phyloP scores from a whole-genome alignment of 106 monocot species.

The Iris macrosiphon region DNA sequence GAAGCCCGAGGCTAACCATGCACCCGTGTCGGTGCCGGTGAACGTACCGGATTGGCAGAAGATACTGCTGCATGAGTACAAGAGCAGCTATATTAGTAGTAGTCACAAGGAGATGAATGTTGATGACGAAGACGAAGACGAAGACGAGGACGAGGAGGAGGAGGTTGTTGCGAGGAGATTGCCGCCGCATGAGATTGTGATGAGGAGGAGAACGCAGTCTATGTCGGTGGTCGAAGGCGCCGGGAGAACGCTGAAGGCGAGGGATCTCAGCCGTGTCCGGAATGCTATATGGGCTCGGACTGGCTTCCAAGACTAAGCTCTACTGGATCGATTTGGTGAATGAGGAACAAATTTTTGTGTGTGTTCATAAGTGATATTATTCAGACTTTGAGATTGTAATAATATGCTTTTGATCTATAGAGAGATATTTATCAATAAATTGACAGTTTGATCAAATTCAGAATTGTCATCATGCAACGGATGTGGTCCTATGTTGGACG shows the following conservation, averaged over 20 bases:
- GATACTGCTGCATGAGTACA: constrained; percentile 17
- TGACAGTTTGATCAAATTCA: too few relatives aligned
- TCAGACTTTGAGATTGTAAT: too few relatives aligned
- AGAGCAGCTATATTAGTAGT: neutral
- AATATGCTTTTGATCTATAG: too few relatives aligned
- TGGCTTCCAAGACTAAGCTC: constrained; percentile 74
- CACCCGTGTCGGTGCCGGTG: constrained; percentile 30
- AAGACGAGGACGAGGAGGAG: constrained; percentile 14
- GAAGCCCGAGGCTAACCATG: neutral
- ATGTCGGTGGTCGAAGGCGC: constrained; percentile 64
- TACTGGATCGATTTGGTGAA: too few relatives aligned
- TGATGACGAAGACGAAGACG: too few relatives aligned
- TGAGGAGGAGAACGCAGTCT: constrained; percentile 31
- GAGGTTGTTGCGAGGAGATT: constrained; percentile 8
- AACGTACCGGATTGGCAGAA: constrained; percentile 63
- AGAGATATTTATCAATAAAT: too few relatives aligned
- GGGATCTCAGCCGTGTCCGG: constrained; percentile 68
- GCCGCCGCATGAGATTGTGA: constrained; percentile 59
- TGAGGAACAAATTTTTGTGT: too few relatives aligned
- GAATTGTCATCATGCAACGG: too few relatives aligned
- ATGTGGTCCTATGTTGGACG: too few relatives aligned
- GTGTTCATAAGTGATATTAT: too few relatives aligned
- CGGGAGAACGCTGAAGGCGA: constrained; percentile 69
- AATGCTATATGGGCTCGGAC: constrained; percentile 65
- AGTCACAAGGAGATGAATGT: too few relatives aligned